Percentiles rank a stretch among this genome's conserved stretches.
Conservation (phyloP, 2,329 filamentous ascomycete species). For the Trichoderma guizhouense region DNA sequence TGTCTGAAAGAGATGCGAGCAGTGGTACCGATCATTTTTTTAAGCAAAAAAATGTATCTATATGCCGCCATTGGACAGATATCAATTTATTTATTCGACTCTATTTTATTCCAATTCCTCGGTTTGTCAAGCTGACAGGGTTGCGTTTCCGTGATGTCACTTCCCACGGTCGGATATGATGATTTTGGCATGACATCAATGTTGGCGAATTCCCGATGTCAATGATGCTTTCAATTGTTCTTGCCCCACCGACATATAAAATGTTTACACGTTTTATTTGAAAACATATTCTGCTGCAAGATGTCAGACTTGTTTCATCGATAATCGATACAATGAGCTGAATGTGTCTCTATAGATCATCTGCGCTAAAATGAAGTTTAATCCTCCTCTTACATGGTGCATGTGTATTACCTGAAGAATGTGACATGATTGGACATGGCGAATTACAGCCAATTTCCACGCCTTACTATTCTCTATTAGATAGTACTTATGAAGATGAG, state of each 20-base stretch:
- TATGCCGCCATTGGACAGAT: no score
- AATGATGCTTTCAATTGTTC: background rate
- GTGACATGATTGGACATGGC: background rate
- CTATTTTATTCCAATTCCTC: no score
- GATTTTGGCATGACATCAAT: background rate
- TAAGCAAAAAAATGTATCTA: no score
- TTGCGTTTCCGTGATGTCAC: constrained; percentile 14
- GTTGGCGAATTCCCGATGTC: background rate
- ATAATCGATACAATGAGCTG: background rate
- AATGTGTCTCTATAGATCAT: background rate
- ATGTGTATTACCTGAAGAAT: background rate
- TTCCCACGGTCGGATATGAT: background rate
- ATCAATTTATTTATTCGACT: no score
- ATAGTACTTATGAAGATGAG: no score
- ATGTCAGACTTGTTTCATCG: background rate
- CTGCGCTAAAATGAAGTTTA: background rate
- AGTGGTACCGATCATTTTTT: background rate
- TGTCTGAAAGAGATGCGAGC: background rate
- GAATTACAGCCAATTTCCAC: no score
- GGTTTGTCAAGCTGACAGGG: background rate
- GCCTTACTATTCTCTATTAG: no score
- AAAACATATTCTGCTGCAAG: background rate
- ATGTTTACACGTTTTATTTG: background rate
- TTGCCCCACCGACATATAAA: background rate
- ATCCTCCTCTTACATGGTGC: background rate